These are phyloP conservation scores for Xanthoceras sorbifolium DNA, from an alignment of 345 rosid species.

Conservation along the genomic window DNA sequence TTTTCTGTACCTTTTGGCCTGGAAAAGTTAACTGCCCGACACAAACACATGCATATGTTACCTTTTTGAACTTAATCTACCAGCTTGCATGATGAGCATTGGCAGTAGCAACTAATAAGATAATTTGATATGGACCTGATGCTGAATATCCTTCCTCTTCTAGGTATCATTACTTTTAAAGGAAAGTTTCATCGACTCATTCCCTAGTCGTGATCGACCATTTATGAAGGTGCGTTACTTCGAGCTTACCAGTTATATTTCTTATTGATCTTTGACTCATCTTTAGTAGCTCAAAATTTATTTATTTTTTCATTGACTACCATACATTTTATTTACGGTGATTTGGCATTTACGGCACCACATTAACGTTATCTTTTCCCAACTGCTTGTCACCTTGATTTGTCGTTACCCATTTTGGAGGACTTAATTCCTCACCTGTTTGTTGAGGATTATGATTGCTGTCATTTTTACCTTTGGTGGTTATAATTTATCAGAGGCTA, in stretches of 20 bases:
- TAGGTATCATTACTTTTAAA: slow-evolving; percentile 89
- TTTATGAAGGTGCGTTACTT: slow-evolving; percentile 76
- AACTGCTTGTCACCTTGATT: not conserved
- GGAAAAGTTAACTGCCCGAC: not conserved
- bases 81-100: not conserved
- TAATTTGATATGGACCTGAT: slow-evolving; percentile 10
- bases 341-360: not conserved
- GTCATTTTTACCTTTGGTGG: not conserved
- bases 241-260: not conserved
- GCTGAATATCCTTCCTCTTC: slow-evolving; percentile 18
- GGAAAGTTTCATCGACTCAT: slow-evolving; percentile 92
- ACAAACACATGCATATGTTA: not conserved
- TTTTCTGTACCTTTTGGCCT: not conserved
- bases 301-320: not conserved
- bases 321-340: not conserved
- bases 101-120: not conserved
- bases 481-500: not conserved
- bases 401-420: not conserved
- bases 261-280: not conserved
- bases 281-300: not conserved
- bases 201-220: slow-evolving; percentile 72
- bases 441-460: not conserved
- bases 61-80: not conserved
- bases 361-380: not conserved
- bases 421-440: not conserved